phyloP scores from a whole-genome alignment of 352 stramenopile species.

The Pythium rishiriense region DNA sequence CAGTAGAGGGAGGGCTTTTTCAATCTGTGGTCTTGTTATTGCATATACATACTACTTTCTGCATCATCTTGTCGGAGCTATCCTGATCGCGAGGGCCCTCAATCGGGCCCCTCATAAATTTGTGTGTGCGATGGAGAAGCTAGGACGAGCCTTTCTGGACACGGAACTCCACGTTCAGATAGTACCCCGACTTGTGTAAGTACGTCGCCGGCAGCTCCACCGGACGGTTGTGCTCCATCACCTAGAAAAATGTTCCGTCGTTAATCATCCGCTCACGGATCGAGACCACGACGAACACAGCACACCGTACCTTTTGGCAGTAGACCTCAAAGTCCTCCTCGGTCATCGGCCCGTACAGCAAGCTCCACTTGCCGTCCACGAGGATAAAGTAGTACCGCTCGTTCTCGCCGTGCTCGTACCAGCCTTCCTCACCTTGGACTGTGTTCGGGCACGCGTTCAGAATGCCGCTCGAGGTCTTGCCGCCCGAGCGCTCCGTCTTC shows the following conservation, averaged over 20 bases:
- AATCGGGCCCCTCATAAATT: slow-evolving; percentile 8
- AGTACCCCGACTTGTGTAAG: slow-evolving; percentile 82
- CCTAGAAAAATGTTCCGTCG: slow-evolving; percentile 30
- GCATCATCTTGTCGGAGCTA: neutral
- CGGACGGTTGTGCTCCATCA: slow-evolving; percentile 58
- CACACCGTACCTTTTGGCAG: slow-evolving; percentile 68
- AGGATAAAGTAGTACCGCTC: slow-evolving; percentile 88
- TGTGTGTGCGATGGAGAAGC: neutral
- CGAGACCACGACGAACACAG: no score
- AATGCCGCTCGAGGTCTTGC: slow-evolving; percentile 75
- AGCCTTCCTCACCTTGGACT: slow-evolving; percentile 81
- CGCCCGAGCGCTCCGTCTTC: slow-evolving; percentile 54
- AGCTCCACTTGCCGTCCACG: slow-evolving; percentile 81
- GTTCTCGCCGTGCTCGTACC: slow-evolving; percentile 87
- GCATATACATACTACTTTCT: neutral
- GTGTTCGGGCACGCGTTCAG: slow-evolving; percentile 79
- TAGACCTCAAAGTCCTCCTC: slow-evolving; percentile 83
- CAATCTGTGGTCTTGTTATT: neutral
- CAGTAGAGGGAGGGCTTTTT: neutral
- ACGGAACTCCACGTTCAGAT: slow-evolving; percentile 63
- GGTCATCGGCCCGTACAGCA: slow-evolving; percentile 84
- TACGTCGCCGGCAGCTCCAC: slow-evolving; percentile 79
- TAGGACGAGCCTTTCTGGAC: slow-evolving; percentile 42
- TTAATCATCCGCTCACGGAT: neutral
- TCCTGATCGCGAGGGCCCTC: neutral